phyloP scores from a whole-genome alignment of 1,284 basidiomycete species.

The Meira nashicola region DNA sequence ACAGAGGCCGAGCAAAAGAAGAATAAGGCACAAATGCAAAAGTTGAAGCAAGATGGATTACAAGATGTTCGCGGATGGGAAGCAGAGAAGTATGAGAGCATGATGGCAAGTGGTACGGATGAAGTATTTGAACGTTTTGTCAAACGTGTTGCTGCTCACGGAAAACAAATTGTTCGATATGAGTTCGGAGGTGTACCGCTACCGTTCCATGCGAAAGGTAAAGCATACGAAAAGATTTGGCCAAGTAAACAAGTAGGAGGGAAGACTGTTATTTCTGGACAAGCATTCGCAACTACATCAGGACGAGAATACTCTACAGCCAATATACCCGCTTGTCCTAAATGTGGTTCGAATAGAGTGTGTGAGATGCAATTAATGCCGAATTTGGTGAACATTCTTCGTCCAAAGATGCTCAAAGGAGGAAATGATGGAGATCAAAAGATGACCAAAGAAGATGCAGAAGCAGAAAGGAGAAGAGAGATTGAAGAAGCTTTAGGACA shows the following conservation, averaged over 20 bases:
- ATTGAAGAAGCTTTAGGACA: constrained; percentile 42
- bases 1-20: constrained; percentile 24
- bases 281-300: not conserved
- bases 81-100: constrained; percentile 45
- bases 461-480: constrained; percentile 10
- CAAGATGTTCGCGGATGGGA: constrained; percentile 28
- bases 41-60: constrained; percentile 13
- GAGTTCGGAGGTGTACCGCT: constrained; percentile 44
- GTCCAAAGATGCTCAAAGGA: constrained; percentile 20
- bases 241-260: constrained; percentile 16
- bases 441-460: constrained; percentile 6
- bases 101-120: constrained; percentile 42
- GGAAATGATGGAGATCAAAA: constrained; percentile 1
- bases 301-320: constrained; percentile 6
- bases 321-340: constrained; percentile 31
- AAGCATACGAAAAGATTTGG: constrained; percentile 38
- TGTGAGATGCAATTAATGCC: constrained; percentile 53
- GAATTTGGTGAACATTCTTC: constrained; percentile 45
- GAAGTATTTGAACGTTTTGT: constrained; percentile 47
- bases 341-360: constrained; percentile 34
- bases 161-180: constrained; percentile 47
- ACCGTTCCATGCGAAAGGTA: constrained; percentile 36
- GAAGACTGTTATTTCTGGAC: not conserved
- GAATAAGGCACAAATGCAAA: constrained; percentile 5
- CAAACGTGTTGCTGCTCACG: constrained; percentile 34